Conservation (phyloP, 352 stramenopile species). For the Globisporangium radiosum region DNA sequence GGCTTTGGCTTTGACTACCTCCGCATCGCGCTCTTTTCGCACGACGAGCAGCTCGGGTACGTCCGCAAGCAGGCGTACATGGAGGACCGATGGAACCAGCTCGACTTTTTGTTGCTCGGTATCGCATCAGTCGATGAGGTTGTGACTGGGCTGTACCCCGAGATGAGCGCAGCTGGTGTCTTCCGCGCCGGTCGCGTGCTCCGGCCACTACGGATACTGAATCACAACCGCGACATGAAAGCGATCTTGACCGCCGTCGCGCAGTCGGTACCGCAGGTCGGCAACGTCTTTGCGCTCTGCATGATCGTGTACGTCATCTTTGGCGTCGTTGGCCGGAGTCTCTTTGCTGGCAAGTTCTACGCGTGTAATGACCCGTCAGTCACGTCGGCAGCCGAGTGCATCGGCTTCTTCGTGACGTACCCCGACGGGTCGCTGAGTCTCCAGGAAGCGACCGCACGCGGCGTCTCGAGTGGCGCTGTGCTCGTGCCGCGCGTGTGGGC, state of each 20-base stretch:
- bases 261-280: slow-evolving; percentile 60
- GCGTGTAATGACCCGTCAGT: slow-evolving; percentile 53
- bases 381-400: slow-evolving; percentile 28
- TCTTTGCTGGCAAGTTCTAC: slow-evolving; percentile 65
- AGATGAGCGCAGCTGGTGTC: slow-evolving; percentile 39
- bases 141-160: slow-evolving; percentile 35
- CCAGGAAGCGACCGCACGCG: slow-evolving; percentile 39
- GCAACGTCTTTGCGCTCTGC: slow-evolving; percentile 67
- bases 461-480: slow-evolving; percentile 28
- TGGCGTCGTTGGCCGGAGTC: slow-evolving; percentile 51
- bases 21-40: slow-evolving; percentile 46
- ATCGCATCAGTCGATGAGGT: slow-evolving; percentile 52
- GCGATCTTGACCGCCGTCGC: slow-evolving; percentile 60
- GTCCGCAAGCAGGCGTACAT: slow-evolving; percentile 66
- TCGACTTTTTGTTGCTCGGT: slow-evolving; percentile 55
- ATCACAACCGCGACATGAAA: slow-evolving; percentile 78
- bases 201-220: slow-evolving; percentile 60
- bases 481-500: slow-evolving; percentile 57
- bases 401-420: slow-evolving; percentile 47
- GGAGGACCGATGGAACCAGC: slow-evolving; percentile 72
- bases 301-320: slow-evolving; percentile 79
- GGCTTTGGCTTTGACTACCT: slow-evolving; percentile 68
- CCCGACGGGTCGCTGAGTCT: slow-evolving; percentile 39
- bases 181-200: slow-evolving; percentile 66
- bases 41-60: slow-evolving; percentile 57